phyloP scores from a whole-genome alignment of 768 basidiomycete genomes.

The Lyophyllum shimeji region DNA sequence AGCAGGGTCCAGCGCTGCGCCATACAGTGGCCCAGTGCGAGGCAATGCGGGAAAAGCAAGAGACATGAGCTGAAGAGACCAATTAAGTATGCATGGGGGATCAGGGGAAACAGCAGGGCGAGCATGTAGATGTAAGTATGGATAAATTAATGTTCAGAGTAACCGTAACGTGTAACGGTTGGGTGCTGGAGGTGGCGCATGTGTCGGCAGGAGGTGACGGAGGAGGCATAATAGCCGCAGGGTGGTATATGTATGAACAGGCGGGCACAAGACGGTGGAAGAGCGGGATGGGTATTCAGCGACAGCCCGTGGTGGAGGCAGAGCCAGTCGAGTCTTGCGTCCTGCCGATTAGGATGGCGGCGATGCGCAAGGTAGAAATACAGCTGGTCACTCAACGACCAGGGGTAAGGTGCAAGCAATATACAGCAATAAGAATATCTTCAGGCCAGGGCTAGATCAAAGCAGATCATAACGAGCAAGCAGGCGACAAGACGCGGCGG shows the following conservation, averaged over 20 bases:
- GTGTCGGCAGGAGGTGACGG: neutral
- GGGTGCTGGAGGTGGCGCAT: slow-evolving; percentile 6
- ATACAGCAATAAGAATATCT: slow-evolving; percentile 53
- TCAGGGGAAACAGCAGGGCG: neutral
- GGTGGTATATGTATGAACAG: slow-evolving; percentile 8
- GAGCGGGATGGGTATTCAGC: neutral
- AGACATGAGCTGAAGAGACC: neutral
- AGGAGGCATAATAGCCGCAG: neutral
- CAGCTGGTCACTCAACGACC: slow-evolving; percentile 22
- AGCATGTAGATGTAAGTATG: neutral
- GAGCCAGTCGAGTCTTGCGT: neutral
- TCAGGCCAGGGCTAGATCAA: slow-evolving; percentile 16
- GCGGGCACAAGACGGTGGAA: slow-evolving; percentile 1
- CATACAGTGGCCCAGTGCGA: slow-evolving; percentile 1
- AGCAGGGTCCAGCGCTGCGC: slow-evolving; percentile 4
- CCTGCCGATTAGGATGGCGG: slow-evolving; percentile 9
- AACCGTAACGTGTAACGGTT: neutral
- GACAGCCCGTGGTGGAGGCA: neutral
- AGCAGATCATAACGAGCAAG: slow-evolving; percentile 14
- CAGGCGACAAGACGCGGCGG: neutral
- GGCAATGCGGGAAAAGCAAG: neutral
- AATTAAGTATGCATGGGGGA: neutral
- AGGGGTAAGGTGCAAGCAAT: slow-evolving; percentile 28
- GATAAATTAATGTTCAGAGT: neutral
- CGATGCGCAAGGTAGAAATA: slow-evolving; percentile 27